These are phyloP conservation scores for Clonostachys sp. DNA, from an alignment of 2,329 filamentous ascomycete species.

Conservation along the genomic window DNA sequence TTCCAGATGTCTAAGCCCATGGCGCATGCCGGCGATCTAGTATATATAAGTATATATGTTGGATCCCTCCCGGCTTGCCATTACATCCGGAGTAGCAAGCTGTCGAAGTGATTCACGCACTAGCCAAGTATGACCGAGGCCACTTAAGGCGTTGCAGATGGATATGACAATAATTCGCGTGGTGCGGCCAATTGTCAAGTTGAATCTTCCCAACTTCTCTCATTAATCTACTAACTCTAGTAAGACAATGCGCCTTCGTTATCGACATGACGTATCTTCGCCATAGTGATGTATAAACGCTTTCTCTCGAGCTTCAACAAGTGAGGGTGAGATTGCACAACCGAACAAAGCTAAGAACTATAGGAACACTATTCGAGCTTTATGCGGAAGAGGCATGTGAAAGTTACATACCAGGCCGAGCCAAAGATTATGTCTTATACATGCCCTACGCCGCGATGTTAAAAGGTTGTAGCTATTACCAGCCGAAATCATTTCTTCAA, in stretches of 20 bases:
- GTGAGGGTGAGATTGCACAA: neutral
- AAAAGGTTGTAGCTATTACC: no score
- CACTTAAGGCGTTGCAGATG: neutral
- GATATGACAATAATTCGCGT: neutral
- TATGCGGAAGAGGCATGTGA: no score
- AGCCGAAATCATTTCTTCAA: no score
- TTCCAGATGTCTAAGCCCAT: no score
- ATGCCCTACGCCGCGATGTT: no score
- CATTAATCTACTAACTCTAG: neutral
- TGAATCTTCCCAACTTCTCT: neutral
- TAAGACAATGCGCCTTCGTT: neutral
- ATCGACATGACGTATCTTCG: neutral
- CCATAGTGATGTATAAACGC: neutral
- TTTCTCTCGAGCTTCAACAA: neutral
- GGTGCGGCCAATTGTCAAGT: neutral
- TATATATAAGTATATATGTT: no score
- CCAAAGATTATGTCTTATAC: no score
- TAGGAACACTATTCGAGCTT: no score
- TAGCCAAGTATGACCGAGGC: neutral
- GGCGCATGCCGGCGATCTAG: no score
- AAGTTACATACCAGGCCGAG: no score
- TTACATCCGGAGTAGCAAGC: neutral
- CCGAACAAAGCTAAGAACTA: no score
- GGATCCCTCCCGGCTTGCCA: no score
- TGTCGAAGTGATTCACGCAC: neutral